phyloP scores from a whole-genome alignment of 2,329 filamentous ascomycete genomes.

The Thyridium curvatum region DNA sequence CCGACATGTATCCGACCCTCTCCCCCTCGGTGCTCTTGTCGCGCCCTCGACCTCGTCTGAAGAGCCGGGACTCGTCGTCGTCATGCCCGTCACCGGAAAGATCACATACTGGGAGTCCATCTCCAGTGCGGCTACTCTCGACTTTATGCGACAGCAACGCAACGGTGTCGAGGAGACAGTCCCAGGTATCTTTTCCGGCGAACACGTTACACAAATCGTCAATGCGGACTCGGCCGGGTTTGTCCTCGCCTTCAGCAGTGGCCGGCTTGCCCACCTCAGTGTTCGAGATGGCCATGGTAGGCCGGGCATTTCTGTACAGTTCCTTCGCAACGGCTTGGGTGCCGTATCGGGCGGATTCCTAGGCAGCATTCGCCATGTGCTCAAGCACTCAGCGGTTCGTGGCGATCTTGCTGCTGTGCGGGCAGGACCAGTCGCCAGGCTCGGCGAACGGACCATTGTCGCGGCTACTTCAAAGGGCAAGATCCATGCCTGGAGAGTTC shows the following conservation, averaged over 20 bases:
- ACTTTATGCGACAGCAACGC: slow-evolving; percentile 75
- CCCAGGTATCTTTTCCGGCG: slow-evolving; percentile 69
- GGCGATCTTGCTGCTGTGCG: slow-evolving; percentile 77
- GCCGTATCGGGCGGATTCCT: slow-evolving; percentile 62
- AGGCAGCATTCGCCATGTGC: slow-evolving; percentile 70
- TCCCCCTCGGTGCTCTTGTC: slow-evolving; percentile 79
- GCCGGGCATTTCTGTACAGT: slow-evolving; percentile 71
- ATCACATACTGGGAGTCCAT: slow-evolving; percentile 96
- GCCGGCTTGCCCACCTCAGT: slow-evolving; percentile 79
- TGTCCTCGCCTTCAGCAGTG: slow-evolving; percentile 76
- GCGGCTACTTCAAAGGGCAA: slow-evolving; percentile 71
- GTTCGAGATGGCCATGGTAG: slow-evolving; percentile 83
- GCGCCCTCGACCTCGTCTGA: slow-evolving; percentile 70
- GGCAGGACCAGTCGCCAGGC: slow-evolving; percentile 62
- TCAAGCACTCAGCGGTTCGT: slow-evolving; percentile 63
- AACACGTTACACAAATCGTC: slow-evolving; percentile 69
- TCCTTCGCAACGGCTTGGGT: slow-evolving; percentile 59
- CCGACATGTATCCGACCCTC: slow-evolving; percentile 58
- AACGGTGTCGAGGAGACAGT: slow-evolving; percentile 72
- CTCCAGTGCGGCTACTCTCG: slow-evolving; percentile 77
- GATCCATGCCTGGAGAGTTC: slow-evolving; percentile 81
- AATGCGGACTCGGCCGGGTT: slow-evolving; percentile 84
- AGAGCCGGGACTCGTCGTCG: slow-evolving; percentile 78
- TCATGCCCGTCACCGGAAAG: slow-evolving; percentile 78
- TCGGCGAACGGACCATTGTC: slow-evolving; percentile 80